phyloP scores from a whole-genome alignment of 257 asterid species.

The Galeopsis tetrahit region DNA sequence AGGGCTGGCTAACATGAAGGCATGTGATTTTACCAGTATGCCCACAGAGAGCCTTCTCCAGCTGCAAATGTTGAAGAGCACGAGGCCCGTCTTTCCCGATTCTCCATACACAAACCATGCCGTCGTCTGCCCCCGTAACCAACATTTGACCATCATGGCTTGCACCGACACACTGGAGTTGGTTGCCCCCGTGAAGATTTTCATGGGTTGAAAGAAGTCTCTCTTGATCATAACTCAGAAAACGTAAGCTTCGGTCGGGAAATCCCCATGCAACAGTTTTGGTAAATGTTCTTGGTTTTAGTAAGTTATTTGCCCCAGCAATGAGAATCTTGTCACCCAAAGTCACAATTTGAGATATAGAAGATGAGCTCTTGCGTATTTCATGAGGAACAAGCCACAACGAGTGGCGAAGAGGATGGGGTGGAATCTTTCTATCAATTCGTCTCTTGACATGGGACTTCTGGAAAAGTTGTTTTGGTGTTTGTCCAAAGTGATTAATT shows the following conservation, averaged over 20 bases:
- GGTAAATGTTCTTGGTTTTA: conserved; percentile 81
- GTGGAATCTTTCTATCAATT: conserved; percentile 70
- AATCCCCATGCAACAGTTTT: conserved; percentile 94
- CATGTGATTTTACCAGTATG: conserved; percentile 87
- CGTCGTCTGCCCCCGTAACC: conserved; percentile 95
- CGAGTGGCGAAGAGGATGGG: conserved; percentile 84
- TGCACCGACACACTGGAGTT: conserved; percentile 86
- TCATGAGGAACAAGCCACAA: conserved; percentile 74
- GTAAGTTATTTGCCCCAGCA: conserved; percentile 73
- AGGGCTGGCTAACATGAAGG: conserved; percentile 90
- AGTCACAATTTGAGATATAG: conserved; percentile 79
- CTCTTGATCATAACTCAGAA: conserved; percentile 85
- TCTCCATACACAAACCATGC: conserved; percentile 86
- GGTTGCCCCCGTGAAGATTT: conserved; percentile 97
- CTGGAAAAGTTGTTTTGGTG: conserved; percentile 90
- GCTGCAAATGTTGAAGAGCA: conserved; percentile 54
- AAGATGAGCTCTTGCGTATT: conserved; percentile 73
- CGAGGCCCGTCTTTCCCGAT: conserved; percentile 85
- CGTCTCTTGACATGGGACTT: conserved; percentile 95
- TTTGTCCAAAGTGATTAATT: conserved; percentile 98
- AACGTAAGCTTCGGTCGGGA: conserved; percentile 93
- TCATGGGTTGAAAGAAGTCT: conserved; percentile 93
- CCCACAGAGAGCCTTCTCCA: conserved; percentile 87
- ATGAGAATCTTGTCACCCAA: conserved; percentile 75
- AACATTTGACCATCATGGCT: conserved; percentile 91